These are phyloP conservation scores for Trapa incisa DNA, from an alignment of 345 rosid genomes.

Conservation along the genomic window DNA sequence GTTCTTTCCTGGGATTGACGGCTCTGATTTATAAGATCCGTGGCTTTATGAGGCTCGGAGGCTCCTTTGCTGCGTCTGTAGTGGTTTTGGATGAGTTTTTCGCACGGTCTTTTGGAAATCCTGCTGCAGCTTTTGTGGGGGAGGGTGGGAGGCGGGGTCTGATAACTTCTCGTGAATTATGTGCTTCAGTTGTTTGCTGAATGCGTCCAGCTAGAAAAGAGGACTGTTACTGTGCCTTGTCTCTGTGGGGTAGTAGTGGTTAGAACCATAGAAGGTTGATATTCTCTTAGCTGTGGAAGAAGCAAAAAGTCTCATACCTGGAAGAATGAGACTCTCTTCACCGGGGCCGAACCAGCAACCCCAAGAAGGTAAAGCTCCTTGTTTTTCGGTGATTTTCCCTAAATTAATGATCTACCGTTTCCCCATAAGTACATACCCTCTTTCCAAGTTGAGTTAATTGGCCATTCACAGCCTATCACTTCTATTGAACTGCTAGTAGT, in stretches of 20 bases:
- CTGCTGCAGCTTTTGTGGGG: not conserved
- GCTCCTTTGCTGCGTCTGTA: constrained; percentile 3
- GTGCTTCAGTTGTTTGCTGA: not conserved
- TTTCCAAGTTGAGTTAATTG: not conserved
- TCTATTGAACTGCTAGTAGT: not conserved
- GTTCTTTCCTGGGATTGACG: not conserved
- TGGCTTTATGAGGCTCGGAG: constrained; percentile 5
- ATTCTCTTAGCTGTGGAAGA: not conserved
- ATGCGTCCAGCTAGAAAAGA: not conserved
- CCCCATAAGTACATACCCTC: not conserved
- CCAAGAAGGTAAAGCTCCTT: not conserved
- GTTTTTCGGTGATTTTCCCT: not conserved
- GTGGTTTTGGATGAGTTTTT: constrained; percentile 5
- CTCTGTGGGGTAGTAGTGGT: constrained; percentile 2
- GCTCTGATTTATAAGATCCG: constrained; percentile 3
- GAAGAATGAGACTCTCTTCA: constrained; percentile 7
- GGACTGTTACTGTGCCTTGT: not conserved
- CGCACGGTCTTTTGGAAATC: not conserved
- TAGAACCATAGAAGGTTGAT: not conserved
- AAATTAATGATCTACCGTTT: not conserved
- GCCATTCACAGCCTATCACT: not conserved
- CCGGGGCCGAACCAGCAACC: constrained; percentile 2
- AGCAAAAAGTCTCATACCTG: not conserved
- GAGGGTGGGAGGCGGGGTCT: constrained; percentile 4
- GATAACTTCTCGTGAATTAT: not conserved